phyloP scores from a whole-genome alignment of 2,329 filamentous ascomycete genomes.

The Calonectria ilicicola region DNA sequence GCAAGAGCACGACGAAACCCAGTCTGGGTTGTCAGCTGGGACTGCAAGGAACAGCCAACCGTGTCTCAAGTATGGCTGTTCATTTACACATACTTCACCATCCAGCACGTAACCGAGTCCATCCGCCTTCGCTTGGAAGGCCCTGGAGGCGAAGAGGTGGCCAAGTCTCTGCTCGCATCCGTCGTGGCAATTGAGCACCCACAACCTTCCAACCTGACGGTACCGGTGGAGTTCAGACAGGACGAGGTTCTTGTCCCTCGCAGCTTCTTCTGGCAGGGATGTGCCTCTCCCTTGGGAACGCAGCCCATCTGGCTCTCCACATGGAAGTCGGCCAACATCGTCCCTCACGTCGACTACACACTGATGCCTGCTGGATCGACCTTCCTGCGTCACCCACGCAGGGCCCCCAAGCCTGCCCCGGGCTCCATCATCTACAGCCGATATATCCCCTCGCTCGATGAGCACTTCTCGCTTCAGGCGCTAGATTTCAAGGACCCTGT shows the following conservation, averaged over 20 bases:
- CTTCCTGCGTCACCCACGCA: slow-evolving; percentile 71
- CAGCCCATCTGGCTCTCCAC: slow-evolving; percentile 69
- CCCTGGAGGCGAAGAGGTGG: slow-evolving; percentile 27
- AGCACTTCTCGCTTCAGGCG: slow-evolving; percentile 79
- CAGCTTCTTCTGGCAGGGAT: slow-evolving; percentile 74
- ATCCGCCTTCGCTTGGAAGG: slow-evolving; percentile 39
- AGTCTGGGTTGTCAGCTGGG: slow-evolving; percentile 56
- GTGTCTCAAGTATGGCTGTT: slow-evolving; percentile 62
- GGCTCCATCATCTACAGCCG: slow-evolving; percentile 79
- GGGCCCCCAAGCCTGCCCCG: slow-evolving; percentile 74
- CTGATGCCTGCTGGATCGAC: slow-evolving; percentile 45
- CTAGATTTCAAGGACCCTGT: slow-evolving; percentile 72
- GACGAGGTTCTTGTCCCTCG: slow-evolving; percentile 57
- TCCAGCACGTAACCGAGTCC: slow-evolving; percentile 36
- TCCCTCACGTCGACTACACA: slow-evolving; percentile 51
- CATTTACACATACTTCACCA: slow-evolving; percentile 59
- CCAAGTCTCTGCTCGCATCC: slow-evolving; percentile 51
- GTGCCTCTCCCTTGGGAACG: slow-evolving; percentile 72
- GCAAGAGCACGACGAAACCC: slow-evolving; percentile 62
- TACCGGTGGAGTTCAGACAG: slow-evolving; percentile 35
- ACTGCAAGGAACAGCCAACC: slow-evolving; percentile 50
- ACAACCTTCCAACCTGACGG: slow-evolving; percentile 47
- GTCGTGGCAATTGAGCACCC: slow-evolving; percentile 57
- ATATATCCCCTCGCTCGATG: slow-evolving; percentile 78
- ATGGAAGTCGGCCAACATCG: slow-evolving; percentile 48